Evolutionary conservation across 768 basidiomycete genomes (phyloP).

Genomic region (Naematelia aurantialba): DNA sequence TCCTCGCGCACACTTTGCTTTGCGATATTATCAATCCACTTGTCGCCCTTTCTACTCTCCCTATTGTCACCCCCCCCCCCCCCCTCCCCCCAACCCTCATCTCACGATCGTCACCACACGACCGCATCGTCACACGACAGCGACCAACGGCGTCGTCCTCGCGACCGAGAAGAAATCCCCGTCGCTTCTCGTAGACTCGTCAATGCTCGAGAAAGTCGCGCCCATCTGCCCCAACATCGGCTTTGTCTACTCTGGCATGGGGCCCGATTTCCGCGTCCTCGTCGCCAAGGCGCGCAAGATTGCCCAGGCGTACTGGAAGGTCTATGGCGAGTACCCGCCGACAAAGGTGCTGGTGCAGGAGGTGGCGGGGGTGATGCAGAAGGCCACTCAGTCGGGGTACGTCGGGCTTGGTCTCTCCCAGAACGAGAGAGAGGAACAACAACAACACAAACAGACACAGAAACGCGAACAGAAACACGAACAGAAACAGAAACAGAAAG

Average conservation of each 20-base stretch:
- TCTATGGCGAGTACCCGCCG: constrained; percentile 96
- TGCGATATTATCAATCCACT: too few relatives aligned
- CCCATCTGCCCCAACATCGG: constrained; percentile 98
- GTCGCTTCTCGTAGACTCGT: constrained; percentile 95
- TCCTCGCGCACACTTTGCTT: too few relatives aligned
- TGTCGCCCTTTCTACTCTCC: too few relatives aligned
- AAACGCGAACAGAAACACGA: too few relatives aligned
- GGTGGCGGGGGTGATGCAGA: constrained; percentile 96
- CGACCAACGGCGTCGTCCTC: constrained; percentile 98
- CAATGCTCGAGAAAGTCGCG: constrained; percentile 95
- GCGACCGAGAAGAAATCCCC: constrained; percentile 99
- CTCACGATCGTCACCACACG: not conserved
- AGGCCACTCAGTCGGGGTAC: constrained; percentile 97
- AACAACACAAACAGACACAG: too few relatives aligned
- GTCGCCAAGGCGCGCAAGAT: constrained; percentile 93
- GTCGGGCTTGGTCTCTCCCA: constrained; percentile 41
- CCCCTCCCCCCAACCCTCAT: not conserved
- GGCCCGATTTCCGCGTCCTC: constrained; percentile 93
- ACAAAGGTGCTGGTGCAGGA: constrained; percentile 95
- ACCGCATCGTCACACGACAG: constrained; percentile 52
- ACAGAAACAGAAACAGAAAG: too few relatives aligned
- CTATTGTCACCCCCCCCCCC: not conserved
- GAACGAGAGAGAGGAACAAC: too few relatives aligned
- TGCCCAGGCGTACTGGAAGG: constrained; percentile 99
- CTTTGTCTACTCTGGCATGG: constrained; percentile 99